Base-by-base conservation (phyloP, 306 rosid genomes). In the Castanea sativa region DNA sequence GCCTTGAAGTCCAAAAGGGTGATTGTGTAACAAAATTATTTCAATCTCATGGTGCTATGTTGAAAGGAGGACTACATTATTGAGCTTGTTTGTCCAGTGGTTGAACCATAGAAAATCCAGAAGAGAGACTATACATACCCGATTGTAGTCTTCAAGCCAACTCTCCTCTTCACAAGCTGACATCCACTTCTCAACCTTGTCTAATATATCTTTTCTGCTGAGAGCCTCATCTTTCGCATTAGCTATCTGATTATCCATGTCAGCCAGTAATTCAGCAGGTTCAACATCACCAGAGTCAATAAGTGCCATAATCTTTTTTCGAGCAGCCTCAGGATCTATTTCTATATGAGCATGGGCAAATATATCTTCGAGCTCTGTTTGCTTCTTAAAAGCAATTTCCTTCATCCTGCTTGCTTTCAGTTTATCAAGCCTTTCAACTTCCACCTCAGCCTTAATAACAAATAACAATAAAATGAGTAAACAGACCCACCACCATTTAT, bases 161-260 rank as follows among this genome's bases (percentile, higher is more conserved):
- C 99, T 93, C 89, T 96, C 99, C 86, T 96, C 99, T 86, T 96
- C 99, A 77, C 99, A 93, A 51, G 99, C 99, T 74, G 98, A 90
- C 99, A 96, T 96, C 99, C 99, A 96, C 79, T 96, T 96, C 84
- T 96, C 99, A 57, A 96, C 99, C 88, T 96, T 96, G 83, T 96
- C 99, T 87, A 96, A 81, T 86, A 96, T 96, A n/a, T 96, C 99
- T 85, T 86, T 96, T 76, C 99, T 86, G 89, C 99, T 96, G 33
- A 96, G 85, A 81, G 97, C 83, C 87, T 96, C 99, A 70, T 96
- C 99, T 86, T 83, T 91, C 1, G 98, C 99, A 78, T 90, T 90
- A 2, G 91, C 89, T 76, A 96, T 96, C 82, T 96, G 96, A 86
- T 85, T 85, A 84, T 96, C 99, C 99, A 96, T 91, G 89, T 93